These are phyloP conservation scores for Acorus gramineus DNA, from an alignment of 106 monocot species.

Conservation along the genomic window DNA sequence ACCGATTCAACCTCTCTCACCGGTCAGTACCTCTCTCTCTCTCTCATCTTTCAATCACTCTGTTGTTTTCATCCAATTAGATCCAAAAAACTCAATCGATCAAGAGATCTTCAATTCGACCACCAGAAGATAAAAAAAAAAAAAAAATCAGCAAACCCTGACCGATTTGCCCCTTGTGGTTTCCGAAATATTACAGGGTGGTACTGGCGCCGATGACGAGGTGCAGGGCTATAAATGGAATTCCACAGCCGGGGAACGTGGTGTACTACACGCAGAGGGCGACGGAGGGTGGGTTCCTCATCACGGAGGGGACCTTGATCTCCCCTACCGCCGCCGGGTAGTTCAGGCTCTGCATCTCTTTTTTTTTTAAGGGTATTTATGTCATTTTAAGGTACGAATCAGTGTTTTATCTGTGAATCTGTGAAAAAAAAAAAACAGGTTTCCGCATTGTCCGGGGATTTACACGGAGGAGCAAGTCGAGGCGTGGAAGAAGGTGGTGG, in stretches of 20 bases:
- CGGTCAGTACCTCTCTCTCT: not conserved
- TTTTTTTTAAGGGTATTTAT: too few species aligned
- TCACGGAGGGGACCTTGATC: slow-evolving; percentile 21
- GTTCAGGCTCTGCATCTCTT: too few species aligned
- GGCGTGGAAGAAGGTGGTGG: slow-evolving; percentile 94
- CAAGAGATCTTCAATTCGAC: not conserved
- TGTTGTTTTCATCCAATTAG: not conserved
- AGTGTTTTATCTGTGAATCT: too few species aligned
- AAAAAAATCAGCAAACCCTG: too few species aligned
- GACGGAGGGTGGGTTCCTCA: slow-evolving; percentile 24
- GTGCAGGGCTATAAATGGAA: slow-evolving; percentile 21
- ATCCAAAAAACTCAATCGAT: not conserved
- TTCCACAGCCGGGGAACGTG: slow-evolving; percentile 19
- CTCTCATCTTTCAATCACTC: not conserved
- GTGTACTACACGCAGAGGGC: slow-evolving; percentile 25
- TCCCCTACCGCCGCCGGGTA: slow-evolving; percentile 21
- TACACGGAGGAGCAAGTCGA: slow-evolving; percentile 71
- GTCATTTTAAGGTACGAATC: too few species aligned
- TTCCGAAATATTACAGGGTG: slow-evolving; percentile 4
- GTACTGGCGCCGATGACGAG: slow-evolving; percentile 32
- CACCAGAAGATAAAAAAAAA: too few species aligned
- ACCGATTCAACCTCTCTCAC: slow-evolving; percentile 13
- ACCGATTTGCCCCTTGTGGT: not conserved
- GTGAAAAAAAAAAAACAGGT: slow-evolving; percentile 27
- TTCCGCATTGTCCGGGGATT: slow-evolving; percentile 89